Conservation (phyloP, 2,329 filamentous ascomycete genomes). For the Neonectria sp. region DNA sequence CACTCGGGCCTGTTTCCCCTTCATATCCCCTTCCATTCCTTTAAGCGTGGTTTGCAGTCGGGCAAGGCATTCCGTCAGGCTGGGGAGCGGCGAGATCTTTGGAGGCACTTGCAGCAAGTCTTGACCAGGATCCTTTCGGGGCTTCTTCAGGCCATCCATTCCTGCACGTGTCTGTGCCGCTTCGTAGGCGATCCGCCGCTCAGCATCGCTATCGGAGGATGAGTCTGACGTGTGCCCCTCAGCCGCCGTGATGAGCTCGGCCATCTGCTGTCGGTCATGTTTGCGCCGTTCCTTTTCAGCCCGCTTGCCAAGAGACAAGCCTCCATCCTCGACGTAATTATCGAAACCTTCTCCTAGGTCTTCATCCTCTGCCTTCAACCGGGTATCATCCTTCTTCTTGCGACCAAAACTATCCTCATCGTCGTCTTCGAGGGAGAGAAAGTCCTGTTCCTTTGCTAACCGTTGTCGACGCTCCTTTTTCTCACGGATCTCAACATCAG, state of each 20-base stretch:
- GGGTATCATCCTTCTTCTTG: constrained; percentile 78
- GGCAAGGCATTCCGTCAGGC: constrained; percentile 76
- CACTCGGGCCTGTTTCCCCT: constrained; percentile 73
- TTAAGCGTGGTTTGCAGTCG: constrained; percentile 73
- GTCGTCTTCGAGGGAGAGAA: constrained; percentile 74
- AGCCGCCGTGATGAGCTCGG: constrained; percentile 84
- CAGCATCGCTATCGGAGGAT: constrained; percentile 78
- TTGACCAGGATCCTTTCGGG: constrained; percentile 53
- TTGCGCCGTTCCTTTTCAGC: constrained; percentile 81
- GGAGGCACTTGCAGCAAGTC: constrained; percentile 73
- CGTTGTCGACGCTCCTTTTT: constrained; percentile 92
- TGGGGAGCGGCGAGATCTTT: constrained; percentile 84
- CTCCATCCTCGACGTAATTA: constrained; percentile 88
- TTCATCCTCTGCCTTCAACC: constrained; percentile 88
- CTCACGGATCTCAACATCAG: constrained; percentile 87
- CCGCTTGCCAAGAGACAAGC: constrained; percentile 82
- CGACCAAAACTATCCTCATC: constrained; percentile 62
- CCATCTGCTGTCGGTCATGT: constrained; percentile 83
- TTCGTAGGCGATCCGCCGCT: constrained; percentile 87
- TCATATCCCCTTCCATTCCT: constrained; percentile 75
- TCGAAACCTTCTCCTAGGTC: constrained; percentile 96
- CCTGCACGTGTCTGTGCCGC: constrained; percentile 87
- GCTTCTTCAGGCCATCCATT: constrained; percentile 79
- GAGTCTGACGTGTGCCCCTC: constrained; percentile 76
- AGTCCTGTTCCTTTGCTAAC: constrained; percentile 78